Evolutionary conservation across 108 stramenopile genomes (phyloP).

Genomic region (Pinguiococcus pyrenoidosus): DNA sequence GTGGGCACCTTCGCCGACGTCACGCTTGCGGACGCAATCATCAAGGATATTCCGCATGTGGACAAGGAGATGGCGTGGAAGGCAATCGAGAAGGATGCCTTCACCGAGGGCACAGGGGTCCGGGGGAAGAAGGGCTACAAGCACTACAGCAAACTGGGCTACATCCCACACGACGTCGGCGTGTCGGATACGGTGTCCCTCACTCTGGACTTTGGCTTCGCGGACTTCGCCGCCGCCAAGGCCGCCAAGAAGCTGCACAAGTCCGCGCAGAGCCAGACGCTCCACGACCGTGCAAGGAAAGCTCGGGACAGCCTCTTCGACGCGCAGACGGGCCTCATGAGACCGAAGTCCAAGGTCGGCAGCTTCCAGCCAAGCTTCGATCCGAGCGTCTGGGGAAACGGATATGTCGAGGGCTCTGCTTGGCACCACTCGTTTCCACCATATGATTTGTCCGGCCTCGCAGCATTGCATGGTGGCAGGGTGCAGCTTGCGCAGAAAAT

Average conservation of each 20-base stretch:
- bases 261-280: not conserved
- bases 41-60: constrained; percentile 5
- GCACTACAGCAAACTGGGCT: too few relatives aligned
- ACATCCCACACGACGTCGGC: not conserved
- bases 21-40: constrained; percentile 15
- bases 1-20: constrained; percentile 29
- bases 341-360: constrained; percentile 7
- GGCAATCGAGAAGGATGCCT: constrained; percentile 9
- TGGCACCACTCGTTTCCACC: constrained; percentile 26
- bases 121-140: too few relatives aligned
- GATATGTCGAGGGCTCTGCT: constrained; percentile 17
- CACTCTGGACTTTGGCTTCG: constrained; percentile 16
- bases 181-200: constrained; percentile 4
- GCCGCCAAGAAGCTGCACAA: not conserved
- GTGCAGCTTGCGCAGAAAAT: not conserved
- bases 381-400: constrained; percentile 9
- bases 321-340: constrained; percentile 4
- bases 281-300: not conserved
- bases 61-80: constrained; percentile 1
- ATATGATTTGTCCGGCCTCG: not conserved
- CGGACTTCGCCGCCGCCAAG: constrained; percentile 17
- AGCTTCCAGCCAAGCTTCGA: not conserved
- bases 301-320: constrained; percentile 1
- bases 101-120: not conserved
- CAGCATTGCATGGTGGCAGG: not conserved